Base-by-base conservation (phyloP, 2,329 filamentous ascomycete genomes). In the Ceratocystis variospora region DNA sequence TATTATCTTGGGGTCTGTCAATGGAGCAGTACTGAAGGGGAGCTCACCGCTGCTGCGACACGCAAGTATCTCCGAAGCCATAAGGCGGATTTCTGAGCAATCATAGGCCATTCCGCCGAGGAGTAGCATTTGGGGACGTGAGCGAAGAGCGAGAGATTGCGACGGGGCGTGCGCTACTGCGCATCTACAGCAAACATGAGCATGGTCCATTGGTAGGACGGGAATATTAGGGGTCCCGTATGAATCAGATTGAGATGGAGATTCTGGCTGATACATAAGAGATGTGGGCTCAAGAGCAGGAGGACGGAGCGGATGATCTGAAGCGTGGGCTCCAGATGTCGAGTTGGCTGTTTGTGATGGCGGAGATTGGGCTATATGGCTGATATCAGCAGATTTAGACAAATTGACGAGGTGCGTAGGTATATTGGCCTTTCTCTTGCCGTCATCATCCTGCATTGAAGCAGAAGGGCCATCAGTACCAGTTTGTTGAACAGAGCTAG, bases 1-100 rank as follows among this genome's bases (percentile, higher is more conserved):
- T 0, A 71, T 68, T 0, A 72, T 71, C 0, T 71, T 48, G 0
- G 71, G 6, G 28, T 77, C 72, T 37, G 71, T 70, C 12, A 25
- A 12, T 0, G 73, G 67, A 0, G 75, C 69, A 0, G 63, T 71
- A 2, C 75, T 77, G 0, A 25, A 6, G 0, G 76, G 77, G 15
- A 78, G 73, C 17, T 71, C 72, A 8, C 70, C 70, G 1, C 73
- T 72, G 10, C 70, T 69, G 2, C 77, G 73, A 41, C 76, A 76
- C 0, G 71, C 64, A 1, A 69, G 68, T 1, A 78, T 68, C 1
- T 67, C 59, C 0, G 70, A 41, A 0, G 71, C 71, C 76, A 78
- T 78, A 12, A 64, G n/a, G 1, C 69, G 67, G 19, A 77, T 65
- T 19, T 72, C 70, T 4, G 61, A 59, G 4, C 67, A 12, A 2